phyloP scores from a whole-genome alignment of 257 asterid species.

The Solanum chiquidenum region DNA sequence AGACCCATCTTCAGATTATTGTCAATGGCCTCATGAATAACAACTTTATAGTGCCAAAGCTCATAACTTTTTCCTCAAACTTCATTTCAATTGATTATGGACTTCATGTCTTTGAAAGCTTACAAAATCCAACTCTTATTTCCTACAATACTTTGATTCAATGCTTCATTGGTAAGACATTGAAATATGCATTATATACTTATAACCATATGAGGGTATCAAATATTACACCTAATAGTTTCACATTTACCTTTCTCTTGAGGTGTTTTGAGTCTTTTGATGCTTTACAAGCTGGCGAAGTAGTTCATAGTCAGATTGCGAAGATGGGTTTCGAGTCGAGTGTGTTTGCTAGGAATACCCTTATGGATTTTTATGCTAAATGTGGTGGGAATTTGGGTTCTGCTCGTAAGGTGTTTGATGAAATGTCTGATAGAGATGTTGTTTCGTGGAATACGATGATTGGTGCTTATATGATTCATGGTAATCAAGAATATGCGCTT shows the following conservation, averaged over 20 bases:
- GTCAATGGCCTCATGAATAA: conserved; percentile 25
- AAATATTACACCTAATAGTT: conserved; percentile 28
- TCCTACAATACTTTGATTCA: conserved; percentile 34
- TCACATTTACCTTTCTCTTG: conserved; percentile 36
- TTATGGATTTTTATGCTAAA: conserved; percentile 32
- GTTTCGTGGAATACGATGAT: conserved; percentile 36
- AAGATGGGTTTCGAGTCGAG: conserved; percentile 25
- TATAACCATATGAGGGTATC: conserved; percentile 23
- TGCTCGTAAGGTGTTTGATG: conserved; percentile 20
- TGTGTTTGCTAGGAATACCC: conserved; percentile 27
- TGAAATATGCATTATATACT: conserved; percentile 11
- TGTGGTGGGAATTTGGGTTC: conserved; percentile 21
- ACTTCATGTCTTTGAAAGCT: conserved; percentile 9
- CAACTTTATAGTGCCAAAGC: conserved; percentile 33
- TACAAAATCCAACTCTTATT: conserved; percentile 19
- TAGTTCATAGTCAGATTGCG: conserved; percentile 22
- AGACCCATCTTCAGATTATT: conserved; percentile 39
- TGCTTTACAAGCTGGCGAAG: conserved; percentile 18
- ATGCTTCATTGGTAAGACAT: conserved; percentile 33
- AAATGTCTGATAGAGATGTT: conserved; percentile 26
- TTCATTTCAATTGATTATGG: conserved; percentile 29
- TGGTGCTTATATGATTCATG: conserved; percentile 20
- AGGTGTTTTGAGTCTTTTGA: conserved; percentile 30
- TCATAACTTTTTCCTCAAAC: conserved; percentile 21
- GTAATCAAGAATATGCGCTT: conserved; percentile 16